Base-by-base conservation (phyloP, 2,329 filamentous ascomycete species). In the Triangularia setosa region DNA sequence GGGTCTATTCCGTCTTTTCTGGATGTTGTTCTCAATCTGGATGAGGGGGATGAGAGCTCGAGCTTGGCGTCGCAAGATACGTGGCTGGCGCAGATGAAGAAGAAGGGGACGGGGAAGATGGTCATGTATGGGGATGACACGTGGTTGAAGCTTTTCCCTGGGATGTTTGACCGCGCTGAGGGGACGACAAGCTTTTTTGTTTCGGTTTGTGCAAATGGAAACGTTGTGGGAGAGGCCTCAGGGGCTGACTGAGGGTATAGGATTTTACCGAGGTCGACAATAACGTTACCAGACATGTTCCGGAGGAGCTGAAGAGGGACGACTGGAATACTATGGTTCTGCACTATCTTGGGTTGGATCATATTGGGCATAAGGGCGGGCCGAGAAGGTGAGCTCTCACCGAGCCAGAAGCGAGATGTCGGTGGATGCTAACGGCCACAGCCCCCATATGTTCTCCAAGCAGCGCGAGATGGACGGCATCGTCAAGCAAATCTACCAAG, bases 151-250 rank as follows among this genome's bases (percentile, higher is more conserved):
- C 83, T 99, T 14, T 99, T 99, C 72, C 95, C 95, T 0, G 87
- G 85, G 16, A 92, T 90, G 57, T 99, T 99, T 79, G 87, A 89
- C 70, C 88, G 93, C 48, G 83, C 88, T 59, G 96, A 99, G 77
- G 95, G 96, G 57, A 99, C 95, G 1, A 93, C 93, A 63, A 98
- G 94, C 79, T 99, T 99, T 77, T 99, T 98, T 77, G 95, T 99
- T 71, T 93, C 95, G 76, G 92, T 96, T 44, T 44, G 54, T 3
- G 56, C 5, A 30, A 2, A 18, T 54, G 4, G 8, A 12, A 33
- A 33, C 11, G 21, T 6, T 4, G 21, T 25, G 52, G 30, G 11
- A 8, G 25, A n/a, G 11, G 9, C 9, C 11, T 48, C 23, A 16
- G 6, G 16, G 30, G 61, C 70, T 74, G 56, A 71, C 65, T 28